A percentile compares a stretch with the other conserved stretches of the same genome.
These are phyloP conservation scores for Podaxis sp. DNA, from an alignment of 768 basidiomycete species.

Conservation along the genomic window DNA sequence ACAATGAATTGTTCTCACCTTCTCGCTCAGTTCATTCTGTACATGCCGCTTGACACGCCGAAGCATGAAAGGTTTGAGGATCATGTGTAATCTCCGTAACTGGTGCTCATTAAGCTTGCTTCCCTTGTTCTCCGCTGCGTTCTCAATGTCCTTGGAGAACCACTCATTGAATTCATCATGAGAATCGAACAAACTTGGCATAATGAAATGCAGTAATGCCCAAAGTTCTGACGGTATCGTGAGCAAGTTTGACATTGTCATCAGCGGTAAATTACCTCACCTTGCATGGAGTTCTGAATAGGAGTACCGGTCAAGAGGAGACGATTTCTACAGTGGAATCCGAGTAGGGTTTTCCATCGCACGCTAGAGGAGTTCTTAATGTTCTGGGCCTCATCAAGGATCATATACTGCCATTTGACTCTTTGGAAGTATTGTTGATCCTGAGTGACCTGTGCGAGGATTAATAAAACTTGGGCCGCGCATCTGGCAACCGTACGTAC, in stretches of 20 bases:
- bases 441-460: conserved; percentile 68
- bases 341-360: conserved; percentile 95
- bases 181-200: conserved; percentile 98
- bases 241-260: conserved; percentile 11
- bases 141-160: conserved; percentile 99
- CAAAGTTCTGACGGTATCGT: conserved; percentile 69
- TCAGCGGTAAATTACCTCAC: conserved; percentile 36
- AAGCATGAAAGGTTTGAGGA: conserved; percentile 98
- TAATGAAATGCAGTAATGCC: conserved; percentile 99
- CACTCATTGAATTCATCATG: conserved; percentile 99
- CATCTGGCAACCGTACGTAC: conserved; percentile 42
- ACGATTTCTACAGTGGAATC: conserved; percentile 94
- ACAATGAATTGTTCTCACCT: conserved; percentile 47
- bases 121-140: conserved; percentile 86
- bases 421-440: conserved; percentile 98
- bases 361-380: conserved; percentile 98
- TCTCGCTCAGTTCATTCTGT: conserved; percentile 99
- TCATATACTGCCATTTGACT: conserved; percentile 99
- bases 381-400: conserved; percentile 99
- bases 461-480: background rate
- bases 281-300: conserved; percentile 99
- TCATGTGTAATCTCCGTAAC: conserved; percentile 94
- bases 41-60: conserved; percentile 96
- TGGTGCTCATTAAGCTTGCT: conserved; percentile 94
- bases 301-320: conserved; percentile 95